Evolutionary conservation across 768 basidiomycete genomes (phyloP), one percentile per base, ranked within the genome.

Genomic region (Hypsizygus marmoreus): DNA sequence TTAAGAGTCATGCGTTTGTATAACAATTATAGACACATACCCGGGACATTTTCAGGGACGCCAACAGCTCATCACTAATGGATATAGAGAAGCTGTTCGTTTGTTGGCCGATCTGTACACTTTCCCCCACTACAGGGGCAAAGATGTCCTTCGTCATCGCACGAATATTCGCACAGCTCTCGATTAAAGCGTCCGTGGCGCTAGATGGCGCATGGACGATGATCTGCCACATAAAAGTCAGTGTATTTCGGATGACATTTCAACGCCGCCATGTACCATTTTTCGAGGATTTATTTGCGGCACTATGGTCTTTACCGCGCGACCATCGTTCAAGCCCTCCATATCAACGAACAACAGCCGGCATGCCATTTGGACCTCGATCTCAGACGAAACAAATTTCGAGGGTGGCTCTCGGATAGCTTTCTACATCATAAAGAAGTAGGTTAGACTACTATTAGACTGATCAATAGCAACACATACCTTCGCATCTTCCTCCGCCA

Each of bases 251-350:
- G 20, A 31, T 43, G 13, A 12, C 33, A 35, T 26, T 6, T 20
- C 22, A 46, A 4, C 23, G 20, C 25, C 7, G 6, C 9, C 1
- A 68, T 74, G 34, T 44, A 94, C 95, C 82, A 98, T 84, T 74
- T 94, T 95, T 14, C 97, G 79, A 23, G 97, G 97, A 59, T 95
- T 94, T 50, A 99, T 84, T 71, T 97, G 91, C 3, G 95, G 91
- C 4, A 98, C 86, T 52, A 99, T 97, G 0, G 90, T 94, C 66
- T 97, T 97, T 49, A 97, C 86, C 1, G 97, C 94, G 49, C 95
- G 89, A 2, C 95, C 95, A 57, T 99, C 97, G 57, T 95, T 95
- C 42, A 95, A 70, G 23, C 97, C 97, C 59, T 98, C 97, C 81
- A 98, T 84, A 60, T 99, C 95, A 35, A 98, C 83, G 57, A 90